Base-by-base conservation (phyloP, 257 asterid species). In the Solanum tarijense region DNA sequence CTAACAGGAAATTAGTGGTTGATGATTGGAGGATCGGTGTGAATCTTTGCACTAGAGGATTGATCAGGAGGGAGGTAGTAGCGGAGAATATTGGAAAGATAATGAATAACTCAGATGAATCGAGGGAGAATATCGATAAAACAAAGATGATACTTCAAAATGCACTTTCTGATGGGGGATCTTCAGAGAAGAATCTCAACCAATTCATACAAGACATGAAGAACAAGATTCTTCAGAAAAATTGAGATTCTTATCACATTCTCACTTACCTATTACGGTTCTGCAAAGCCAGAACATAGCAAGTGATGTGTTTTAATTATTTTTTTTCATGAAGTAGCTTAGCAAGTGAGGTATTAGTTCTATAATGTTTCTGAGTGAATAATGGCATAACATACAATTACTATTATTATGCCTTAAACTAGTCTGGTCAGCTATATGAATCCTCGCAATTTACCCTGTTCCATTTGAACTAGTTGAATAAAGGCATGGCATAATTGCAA, bases 11-110 rank as follows among this genome's bases (percentile, higher is more conserved):
- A 79, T 81, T 79, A 31, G 82, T 79, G 18, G 86, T 79, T 10
- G 69, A 65, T 38, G 89, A 87, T 38, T 87, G 89, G 89, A 79
- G 73, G 73, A 65, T 87, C 7, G 86, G 86, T 29, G 73, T 62
- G 41, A 87, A 87, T 31, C 71, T 87, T 31, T 76, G 89, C 62
- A 36, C 27, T 60, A 18, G 62, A 52, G 13, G 41, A 65, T 32
- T 43, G 20, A 29, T 86, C 43, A 21, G 35, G 60, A 86, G 38
- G 88, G 72, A 41, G 9, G 83, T 11, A 69, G 52, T 86, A 29
- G 83, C 52, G 2, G 88, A 86, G 52, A 86, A 71, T 39, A 86
- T 71, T n/a, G 32, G 68, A 55, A 31, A 10, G 71, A 35, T 71
- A 73, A 86, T 71, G 65, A 16, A 10, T 41, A 75, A 4, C 12